Evolutionary conservation across 176 grass and related monocot species (phyloP).

Genomic region (Musa acuminata): DNA sequence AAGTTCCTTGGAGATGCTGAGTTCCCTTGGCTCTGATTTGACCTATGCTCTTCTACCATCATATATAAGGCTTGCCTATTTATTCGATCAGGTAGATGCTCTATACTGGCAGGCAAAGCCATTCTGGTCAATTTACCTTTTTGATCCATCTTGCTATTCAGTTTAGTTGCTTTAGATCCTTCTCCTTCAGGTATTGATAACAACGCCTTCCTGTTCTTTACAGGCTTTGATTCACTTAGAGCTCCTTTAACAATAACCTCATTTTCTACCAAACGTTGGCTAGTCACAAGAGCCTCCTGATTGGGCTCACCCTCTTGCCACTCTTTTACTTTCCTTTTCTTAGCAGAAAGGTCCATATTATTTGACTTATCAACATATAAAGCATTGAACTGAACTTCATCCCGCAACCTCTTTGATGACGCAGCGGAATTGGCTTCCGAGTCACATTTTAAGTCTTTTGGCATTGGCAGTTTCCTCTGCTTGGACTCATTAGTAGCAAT

Average conservation of each 20-base stretch:
- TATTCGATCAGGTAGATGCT: constrained; percentile 19
- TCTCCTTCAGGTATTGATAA: constrained; percentile 24
- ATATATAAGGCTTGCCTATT: constrained; percentile 18
- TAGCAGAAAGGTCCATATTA: constrained; percentile 23
- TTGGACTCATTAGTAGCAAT: constrained; percentile 22
- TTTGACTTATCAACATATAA: constrained; percentile 28
- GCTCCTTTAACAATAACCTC: constrained; percentile 24
- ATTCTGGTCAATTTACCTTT: constrained; percentile 6
- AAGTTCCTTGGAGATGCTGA: constrained; percentile 17
- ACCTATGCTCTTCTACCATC: constrained; percentile 1
- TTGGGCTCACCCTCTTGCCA: constrained; percentile 18
- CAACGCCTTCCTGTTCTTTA: constrained; percentile 28
- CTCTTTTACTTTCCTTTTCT: constrained; percentile 42
- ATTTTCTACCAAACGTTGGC: constrained; percentile 13
- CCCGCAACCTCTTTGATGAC: constrained; percentile 21
- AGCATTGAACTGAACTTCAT: constrained; percentile 26
- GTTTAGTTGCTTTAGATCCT: constrained; percentile 22
- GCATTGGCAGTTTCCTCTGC: constrained; percentile 18
- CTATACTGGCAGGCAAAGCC: constrained; percentile 16
- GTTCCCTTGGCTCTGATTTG: constrained; percentile 18
- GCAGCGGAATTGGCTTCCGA: background rate
- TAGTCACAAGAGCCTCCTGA: constrained; percentile 15
- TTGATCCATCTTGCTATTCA: constrained; percentile 11
- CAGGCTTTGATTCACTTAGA: constrained; percentile 27
- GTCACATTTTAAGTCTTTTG: constrained; percentile 23